These are phyloP conservation scores for Trifolium repens DNA, from an alignment of 306 rosid genomes.

Conservation along the genomic window DNA sequence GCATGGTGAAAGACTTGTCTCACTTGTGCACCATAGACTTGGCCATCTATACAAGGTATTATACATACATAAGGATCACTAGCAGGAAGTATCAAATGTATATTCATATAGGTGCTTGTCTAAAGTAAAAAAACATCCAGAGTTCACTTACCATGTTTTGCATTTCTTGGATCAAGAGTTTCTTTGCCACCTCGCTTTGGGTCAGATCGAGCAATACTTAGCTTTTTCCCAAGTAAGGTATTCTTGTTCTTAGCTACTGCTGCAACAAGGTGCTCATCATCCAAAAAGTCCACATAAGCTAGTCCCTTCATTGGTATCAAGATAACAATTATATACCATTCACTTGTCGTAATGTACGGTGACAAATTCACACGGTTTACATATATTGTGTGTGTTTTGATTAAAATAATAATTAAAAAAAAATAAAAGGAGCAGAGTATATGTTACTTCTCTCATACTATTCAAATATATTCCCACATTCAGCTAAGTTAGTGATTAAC, in stretches of 20 bases:
- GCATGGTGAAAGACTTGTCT: no score
- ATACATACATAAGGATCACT: conserved; percentile 23
- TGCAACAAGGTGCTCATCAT: conserved; percentile 73
- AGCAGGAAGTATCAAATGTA: conserved; percentile 15
- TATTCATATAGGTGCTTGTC: conserved; percentile 18
- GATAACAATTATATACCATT: conserved; percentile 24
- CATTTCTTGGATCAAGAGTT: conserved; percentile 44
- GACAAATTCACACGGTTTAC: not conserved
- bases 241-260: conserved; percentile 80
- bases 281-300: conserved; percentile 87
- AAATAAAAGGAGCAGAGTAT: not conserved
- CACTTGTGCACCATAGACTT: no score
- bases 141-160: conserved; percentile 51
- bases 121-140: not conserved
- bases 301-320: conserved; percentile 68
- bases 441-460: conserved; percentile 5
- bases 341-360: conserved; percentile 16
- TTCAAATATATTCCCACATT: not conserved
- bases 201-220: conserved; percentile 79
- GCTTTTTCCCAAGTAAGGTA: conserved; percentile 70
- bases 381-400: not conserved
- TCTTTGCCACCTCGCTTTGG: conserved; percentile 72
- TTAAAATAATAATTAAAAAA: not conserved
- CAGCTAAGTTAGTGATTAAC: conserved; percentile 9
- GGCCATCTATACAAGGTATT: not conserved